Conservation (phyloP, 177 flowering plant species). For the Vitis hybrid region DNA sequence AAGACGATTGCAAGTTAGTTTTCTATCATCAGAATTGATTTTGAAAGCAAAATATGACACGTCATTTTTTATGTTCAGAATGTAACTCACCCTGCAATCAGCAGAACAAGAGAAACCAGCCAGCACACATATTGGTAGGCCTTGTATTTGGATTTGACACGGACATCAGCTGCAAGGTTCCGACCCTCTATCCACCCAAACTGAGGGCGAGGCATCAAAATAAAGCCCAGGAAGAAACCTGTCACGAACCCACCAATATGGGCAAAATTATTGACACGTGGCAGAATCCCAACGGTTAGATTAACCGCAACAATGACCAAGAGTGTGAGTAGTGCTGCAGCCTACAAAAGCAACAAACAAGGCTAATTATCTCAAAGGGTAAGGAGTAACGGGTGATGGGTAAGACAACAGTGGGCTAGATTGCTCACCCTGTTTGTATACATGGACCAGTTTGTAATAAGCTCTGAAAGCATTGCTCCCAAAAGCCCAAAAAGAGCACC, state of each 20-base stretch:
- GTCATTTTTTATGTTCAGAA: not conserved
- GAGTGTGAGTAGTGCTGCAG: constrained; percentile 73
- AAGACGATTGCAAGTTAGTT: not conserved
- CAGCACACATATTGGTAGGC: constrained; percentile 59
- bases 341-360: constrained; percentile 32
- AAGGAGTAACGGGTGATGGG: too few relatives aligned
- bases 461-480: constrained; percentile 91
- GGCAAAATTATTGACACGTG: constrained; percentile 80
- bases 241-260: constrained; percentile 85
- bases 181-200: constrained; percentile 65
- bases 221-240: constrained; percentile 79
- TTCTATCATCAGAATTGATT: too few relatives aligned
- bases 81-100: constrained; percentile 64
- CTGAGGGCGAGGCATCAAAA: constrained; percentile 72
- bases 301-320: constrained; percentile 61
- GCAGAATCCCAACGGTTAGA: constrained; percentile 80
- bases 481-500: constrained; percentile 92
- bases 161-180: constrained; percentile 39
- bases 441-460: constrained; percentile 78
- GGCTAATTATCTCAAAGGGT: not conserved
- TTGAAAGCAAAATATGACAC: not conserved
- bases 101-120: constrained; percentile 49
- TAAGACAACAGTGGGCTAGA: too few relatives aligned
- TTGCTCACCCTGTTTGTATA: constrained; percentile 68
- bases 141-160: constrained; percentile 58